Evolutionary conservation across 192 early-diverging fungal species (phyloP).

Genomic region (Gaertneriomyces sp.): DNA sequence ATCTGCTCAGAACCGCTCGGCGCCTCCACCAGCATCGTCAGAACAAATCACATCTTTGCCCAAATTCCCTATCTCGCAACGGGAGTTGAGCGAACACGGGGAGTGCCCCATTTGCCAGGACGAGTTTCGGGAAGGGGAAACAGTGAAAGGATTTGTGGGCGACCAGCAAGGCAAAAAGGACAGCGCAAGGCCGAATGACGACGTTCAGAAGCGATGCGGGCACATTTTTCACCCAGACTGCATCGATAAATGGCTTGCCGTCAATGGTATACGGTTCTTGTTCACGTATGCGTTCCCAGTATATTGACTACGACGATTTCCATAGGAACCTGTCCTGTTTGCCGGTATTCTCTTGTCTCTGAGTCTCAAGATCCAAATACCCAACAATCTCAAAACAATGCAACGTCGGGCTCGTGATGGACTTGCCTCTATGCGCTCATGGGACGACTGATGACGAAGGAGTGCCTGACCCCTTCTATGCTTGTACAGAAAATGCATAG

Average conservation of each 20-base stretch:
- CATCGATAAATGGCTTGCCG: slow-evolving; percentile 86
- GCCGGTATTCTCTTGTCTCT: slow-evolving; percentile 49
- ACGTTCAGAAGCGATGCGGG: slow-evolving; percentile 70
- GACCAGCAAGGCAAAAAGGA: too few species aligned
- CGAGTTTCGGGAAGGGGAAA: slow-evolving; percentile 58
- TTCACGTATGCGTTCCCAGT: background rate
- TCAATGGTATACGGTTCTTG: slow-evolving; percentile 59
- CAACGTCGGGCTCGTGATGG: too few species aligned
- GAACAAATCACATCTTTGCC: slow-evolving; percentile 68
- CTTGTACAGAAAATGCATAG: too few species aligned
- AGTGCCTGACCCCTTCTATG: too few species aligned
- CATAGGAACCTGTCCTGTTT: slow-evolving; percentile 81
- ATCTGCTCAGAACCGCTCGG: slow-evolving; percentile 47
- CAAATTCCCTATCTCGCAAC: slow-evolving; percentile 43
- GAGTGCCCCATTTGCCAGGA: slow-evolving; percentile 92
- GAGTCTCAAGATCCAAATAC: too few species aligned
- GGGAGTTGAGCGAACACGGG: slow-evolving; percentile 58
- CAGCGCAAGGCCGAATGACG: too few species aligned
- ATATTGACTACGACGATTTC: background rate
- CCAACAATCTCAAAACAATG: too few species aligned
- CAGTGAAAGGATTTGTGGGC: slow-evolving; percentile 39
- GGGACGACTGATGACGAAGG: too few species aligned
- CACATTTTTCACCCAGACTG: slow-evolving; percentile 88
- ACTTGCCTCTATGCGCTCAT: too few species aligned
- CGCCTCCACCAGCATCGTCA: slow-evolving; percentile 78